Percentiles rank a stretch among this genome's conserved stretches.
Evolutionary conservation across 768 basidiomycete genomes (phyloP).

Genomic region (Dentipellis sp.): DNA sequence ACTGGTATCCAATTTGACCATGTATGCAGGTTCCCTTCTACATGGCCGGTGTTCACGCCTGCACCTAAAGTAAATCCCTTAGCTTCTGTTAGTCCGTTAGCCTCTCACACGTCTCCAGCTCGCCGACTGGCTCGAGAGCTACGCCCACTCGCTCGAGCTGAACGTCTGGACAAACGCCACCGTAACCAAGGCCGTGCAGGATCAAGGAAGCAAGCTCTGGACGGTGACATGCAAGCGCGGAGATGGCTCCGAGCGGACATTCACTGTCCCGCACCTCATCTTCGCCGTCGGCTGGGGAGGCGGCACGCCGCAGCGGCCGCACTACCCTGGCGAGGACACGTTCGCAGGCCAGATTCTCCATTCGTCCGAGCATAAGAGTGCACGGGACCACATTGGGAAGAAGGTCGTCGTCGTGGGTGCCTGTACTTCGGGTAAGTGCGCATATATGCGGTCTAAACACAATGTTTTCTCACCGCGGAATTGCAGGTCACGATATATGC

Average conservation of each 20-base stretch:
- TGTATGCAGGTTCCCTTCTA: constrained; percentile 21
- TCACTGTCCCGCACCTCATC: constrained; percentile 20
- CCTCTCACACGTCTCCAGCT: constrained; percentile 26
- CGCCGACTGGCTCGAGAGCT: constrained; percentile 60
- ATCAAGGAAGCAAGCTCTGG: constrained; percentile 12
- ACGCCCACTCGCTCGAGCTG: constrained; percentile 49
- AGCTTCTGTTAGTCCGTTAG: not conserved
- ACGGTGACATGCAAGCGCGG: constrained; percentile 10
- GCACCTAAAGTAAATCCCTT: constrained; percentile 20
- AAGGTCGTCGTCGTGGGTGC: constrained; percentile 31
- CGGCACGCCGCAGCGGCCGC: constrained; percentile 23
- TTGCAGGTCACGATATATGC: constrained; percentile 24
- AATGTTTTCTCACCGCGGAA: not conserved
- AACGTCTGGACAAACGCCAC: constrained; percentile 47
- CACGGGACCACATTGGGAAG: constrained; percentile 25
- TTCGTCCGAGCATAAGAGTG: constrained; percentile 22
- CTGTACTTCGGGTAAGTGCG: constrained; percentile 18
- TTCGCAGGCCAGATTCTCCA: constrained; percentile 26
- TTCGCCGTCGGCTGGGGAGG: constrained; percentile 26
- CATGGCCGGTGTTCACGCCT: constrained; percentile 22
- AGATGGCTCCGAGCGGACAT: constrained; percentile 1
- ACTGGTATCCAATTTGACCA: not conserved
- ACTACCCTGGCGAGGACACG: constrained; percentile 16
- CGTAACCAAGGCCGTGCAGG: constrained; percentile 9
- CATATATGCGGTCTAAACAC: not conserved